Evolutionary conservation across 2,329 filamentous ascomycete genomes (phyloP).

Genomic region (Fusarium verrucosum): DNA sequence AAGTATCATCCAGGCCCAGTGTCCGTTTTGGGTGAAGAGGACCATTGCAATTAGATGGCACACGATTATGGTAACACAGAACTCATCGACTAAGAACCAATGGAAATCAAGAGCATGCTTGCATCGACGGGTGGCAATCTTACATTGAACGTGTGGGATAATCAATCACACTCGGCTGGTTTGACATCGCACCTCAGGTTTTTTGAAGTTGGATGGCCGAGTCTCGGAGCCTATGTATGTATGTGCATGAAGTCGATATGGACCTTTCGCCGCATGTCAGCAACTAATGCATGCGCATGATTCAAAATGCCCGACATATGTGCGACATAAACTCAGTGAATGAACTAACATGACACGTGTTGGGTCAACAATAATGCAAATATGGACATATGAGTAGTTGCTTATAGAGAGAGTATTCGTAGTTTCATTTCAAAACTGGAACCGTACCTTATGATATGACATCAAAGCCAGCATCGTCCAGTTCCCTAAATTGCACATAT

Average conservation of each 20-base stretch:
- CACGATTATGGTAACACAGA: constrained; percentile 16
- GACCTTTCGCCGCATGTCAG: neutral
- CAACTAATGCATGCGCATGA: neutral
- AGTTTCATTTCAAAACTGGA: neutral
- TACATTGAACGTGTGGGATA: neutral
- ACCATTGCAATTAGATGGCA: constrained; percentile 6
- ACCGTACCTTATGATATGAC: neutral
- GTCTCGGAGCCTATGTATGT: too few relatives aligned
- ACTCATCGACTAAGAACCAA: constrained; percentile 1
- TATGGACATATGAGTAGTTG: neutral
- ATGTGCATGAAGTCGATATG: neutral
- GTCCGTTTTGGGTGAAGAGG: neutral
- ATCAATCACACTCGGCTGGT: constrained; percentile 1
- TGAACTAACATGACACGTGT: neutral
- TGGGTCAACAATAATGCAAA: neutral
- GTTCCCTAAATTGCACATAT: neutral
- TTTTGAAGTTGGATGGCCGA: neutral
- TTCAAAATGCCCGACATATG: neutral
- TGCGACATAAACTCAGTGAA: neutral
- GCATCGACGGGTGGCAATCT: constrained; percentile 2
- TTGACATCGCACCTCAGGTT: neutral
- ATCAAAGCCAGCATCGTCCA: constrained; percentile 2
- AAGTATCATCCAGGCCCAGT: neutral
- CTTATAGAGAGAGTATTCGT: neutral
- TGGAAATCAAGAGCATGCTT: neutral